Base-by-base conservation (phyloP, 345 rosid species). In the Syzygium jambos region DNA sequence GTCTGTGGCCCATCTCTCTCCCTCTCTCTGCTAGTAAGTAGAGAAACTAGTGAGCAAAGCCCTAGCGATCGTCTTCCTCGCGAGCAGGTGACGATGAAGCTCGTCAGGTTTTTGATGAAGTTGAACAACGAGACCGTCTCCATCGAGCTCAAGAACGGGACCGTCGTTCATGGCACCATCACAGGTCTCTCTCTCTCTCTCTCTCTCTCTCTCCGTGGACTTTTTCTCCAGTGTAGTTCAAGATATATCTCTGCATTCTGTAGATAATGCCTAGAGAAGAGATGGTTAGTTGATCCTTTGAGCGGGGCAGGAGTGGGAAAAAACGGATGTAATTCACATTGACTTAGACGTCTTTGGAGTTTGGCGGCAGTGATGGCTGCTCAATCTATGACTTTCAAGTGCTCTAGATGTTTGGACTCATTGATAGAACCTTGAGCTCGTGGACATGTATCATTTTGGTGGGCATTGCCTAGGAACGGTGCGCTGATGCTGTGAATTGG, bases 91-190 rank as follows among this genome's bases (percentile, higher is more conserved):
- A 63, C 88, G 17, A 93, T 93, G 95, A 94, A 94, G 91, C 95
- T 94, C 85, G 95, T 93, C 91, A 92, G 94, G 98, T 96, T 98
- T 89, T 89, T 98, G 96, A 98, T 98, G 99, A 98, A 98, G 94
- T 55, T 98, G 90, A 98, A 94, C 96, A 98, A 98, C 86, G 99
- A 95, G 90, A 96, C 98, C 84, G 99, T 96, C 11, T 96, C 99
- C 86, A 95, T 98, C 85, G 99, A 98, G 93, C 97, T 98, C 88
- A 95, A 98, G 93, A 96, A 98, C 63, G 99, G 98, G 86, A 98
- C 99, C 85, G 92, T 95, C 41, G 99, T 96, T 73, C 96, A 98
- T 84, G 99, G 99, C 51, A 96, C 98, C 88, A 95, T 98, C 88
- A 96, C 98, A 89, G 99, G 99, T 96, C 82, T 52, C 65, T 78